Evolutionary conservation across 2,329 filamentous ascomycete species (phyloP).

Genomic region (Ophiostoma sp.): DNA sequence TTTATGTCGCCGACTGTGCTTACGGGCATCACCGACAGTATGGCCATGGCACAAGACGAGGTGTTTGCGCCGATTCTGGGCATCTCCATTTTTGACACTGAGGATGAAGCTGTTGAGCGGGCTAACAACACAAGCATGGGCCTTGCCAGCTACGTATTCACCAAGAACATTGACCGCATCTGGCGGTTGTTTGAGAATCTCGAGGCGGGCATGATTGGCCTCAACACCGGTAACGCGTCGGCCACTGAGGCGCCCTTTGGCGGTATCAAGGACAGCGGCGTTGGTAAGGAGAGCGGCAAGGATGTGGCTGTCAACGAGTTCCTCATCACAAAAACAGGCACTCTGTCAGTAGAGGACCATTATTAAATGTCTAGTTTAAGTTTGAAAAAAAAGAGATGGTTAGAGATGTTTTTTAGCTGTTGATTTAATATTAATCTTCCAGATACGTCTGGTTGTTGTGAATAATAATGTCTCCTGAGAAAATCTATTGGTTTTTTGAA

Average conservation of each 20-base stretch:
- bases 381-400: not conserved
- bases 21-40: constrained; percentile 43
- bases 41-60: constrained; percentile 49
- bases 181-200: constrained; percentile 56
- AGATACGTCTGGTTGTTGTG: too few species aligned
- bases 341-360: constrained; percentile 40
- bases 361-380: constrained; percentile 28
- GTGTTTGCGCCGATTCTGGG: constrained; percentile 56
- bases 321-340: constrained; percentile 43
- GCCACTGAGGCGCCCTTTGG: constrained; percentile 44
- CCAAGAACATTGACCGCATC: constrained; percentile 48
- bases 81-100: constrained; percentile 51
- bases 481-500: too few species aligned
- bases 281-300: constrained; percentile 45
- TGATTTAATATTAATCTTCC: not conserved
- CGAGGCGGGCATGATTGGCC: constrained; percentile 48
- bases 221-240: constrained; percentile 40
- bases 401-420: too few species aligned
- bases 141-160: constrained; percentile 40
- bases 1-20: constrained; percentile 62
- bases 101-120: constrained; percentile 49
- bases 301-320: constrained; percentile 46
- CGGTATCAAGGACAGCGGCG: constrained; percentile 46
- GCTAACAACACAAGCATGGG: constrained; percentile 58
- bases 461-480: too few species aligned